Conservation (phyloP, 129 eudicot genomes). For the Artemisia annua region DNA sequence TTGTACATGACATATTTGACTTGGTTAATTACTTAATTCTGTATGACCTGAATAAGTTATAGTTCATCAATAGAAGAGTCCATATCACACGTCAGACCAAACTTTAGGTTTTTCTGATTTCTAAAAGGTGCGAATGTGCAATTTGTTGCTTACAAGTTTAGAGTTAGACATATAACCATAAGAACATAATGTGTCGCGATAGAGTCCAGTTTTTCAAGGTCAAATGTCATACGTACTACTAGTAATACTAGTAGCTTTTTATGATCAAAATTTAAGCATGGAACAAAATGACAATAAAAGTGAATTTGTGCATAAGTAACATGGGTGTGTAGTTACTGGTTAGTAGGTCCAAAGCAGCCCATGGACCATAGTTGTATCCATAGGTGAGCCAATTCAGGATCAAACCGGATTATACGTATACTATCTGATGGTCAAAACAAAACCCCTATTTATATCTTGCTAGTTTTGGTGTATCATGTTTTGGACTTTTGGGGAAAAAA, state of each 20-base stretch:
- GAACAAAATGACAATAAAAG: too few relatives aligned
- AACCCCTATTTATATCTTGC: not conserved
- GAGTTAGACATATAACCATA: too few relatives aligned
- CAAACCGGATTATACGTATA: not conserved
- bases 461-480: not conserved
- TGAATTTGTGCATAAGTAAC: not conserved
- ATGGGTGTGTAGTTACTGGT: constrained; percentile 10
- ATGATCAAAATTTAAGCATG: too few relatives aligned
- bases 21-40: not conserved
- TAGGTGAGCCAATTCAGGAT: not conserved
- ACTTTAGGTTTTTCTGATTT: too few relatives aligned
- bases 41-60: not conserved
- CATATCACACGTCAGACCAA: not conserved
- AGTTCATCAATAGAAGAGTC: not conserved
- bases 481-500: not conserved
- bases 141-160: too few relatives aligned
- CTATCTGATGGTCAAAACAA: not conserved
- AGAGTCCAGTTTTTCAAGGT: too few relatives aligned
- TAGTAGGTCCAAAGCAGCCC: constrained; percentile 10
- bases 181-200: too few relatives aligned
- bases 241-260: too few relatives aligned
- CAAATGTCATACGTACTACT: too few relatives aligned
- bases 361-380: not conserved
- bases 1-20: not conserved
- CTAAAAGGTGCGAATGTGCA: too few relatives aligned